Evolutionary conservation across 1,284 basidiomycete species (phyloP).

Genomic region (Irpex sp.): DNA sequence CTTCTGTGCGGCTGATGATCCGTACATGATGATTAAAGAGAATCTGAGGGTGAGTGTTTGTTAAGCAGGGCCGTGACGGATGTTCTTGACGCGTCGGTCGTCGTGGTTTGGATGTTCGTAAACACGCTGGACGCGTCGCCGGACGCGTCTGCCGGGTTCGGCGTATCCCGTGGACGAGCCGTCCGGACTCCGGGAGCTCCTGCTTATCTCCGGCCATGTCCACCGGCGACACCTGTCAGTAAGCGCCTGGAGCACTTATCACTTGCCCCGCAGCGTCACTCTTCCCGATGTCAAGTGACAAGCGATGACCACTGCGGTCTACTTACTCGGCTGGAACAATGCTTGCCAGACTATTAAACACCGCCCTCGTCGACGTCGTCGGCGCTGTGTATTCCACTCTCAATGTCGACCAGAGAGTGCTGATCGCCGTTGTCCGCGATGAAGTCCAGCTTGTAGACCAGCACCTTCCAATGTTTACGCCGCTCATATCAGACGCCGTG

Average conservation of each 20-base stretch:
- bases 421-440: neutral
- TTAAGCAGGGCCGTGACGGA: neutral
- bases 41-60: neutral
- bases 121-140: slow-evolving; percentile 3
- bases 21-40: slow-evolving; percentile 49
- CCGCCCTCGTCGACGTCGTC: too few species aligned
- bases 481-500: neutral
- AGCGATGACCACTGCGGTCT: neutral
- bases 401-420: neutral
- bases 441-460: neutral
- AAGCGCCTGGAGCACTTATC: neutral
- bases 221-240: neutral
- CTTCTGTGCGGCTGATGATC: slow-evolving; percentile 67
- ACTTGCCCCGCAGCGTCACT: neutral
- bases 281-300: neutral
- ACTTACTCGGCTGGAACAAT: neutral
- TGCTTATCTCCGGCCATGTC: slow-evolving; percentile 2
- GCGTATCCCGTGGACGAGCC: neutral
- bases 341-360: too few species aligned
- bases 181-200: neutral
- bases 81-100: slow-evolving; percentile 9
- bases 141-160: neutral
- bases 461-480: neutral
- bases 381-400: too few species aligned
- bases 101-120: neutral